Conservation (phyloP, 2,329 filamentous ascomycete genomes). For the Talaromyces pinophilus region DNA sequence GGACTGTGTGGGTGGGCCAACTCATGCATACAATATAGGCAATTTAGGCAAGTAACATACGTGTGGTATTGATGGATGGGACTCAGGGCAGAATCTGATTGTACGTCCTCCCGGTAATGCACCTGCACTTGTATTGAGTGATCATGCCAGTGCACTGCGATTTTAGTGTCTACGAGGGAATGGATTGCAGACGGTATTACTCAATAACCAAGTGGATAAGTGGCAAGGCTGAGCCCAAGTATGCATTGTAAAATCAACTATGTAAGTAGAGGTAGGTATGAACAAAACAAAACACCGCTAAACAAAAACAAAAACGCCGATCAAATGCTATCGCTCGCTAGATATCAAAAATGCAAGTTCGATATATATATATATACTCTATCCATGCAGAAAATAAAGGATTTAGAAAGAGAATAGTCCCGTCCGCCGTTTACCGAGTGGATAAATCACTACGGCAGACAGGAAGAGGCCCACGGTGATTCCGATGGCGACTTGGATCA, state of each 20-base stretch:
- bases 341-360: neutral
- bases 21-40: no score
- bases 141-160: neutral
- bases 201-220: neutral
- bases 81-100: no score
- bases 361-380: neutral
- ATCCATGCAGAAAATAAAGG: neutral
- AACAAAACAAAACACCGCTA: neutral
- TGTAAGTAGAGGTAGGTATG: neutral
- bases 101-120: no score
- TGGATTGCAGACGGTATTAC: neutral
- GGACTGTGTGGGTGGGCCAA: no score
- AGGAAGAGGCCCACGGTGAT: slow-evolving; percentile 52
- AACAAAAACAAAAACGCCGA: neutral
- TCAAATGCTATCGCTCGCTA: neutral
- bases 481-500: slow-evolving; percentile 52
- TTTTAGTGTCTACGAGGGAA: neutral
- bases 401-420: slow-evolving; percentile 48
- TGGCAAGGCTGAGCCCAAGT: neutral
- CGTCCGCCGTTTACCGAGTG: slow-evolving; percentile 49
- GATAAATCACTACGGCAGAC: slow-evolving; percentile 50
- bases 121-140: no score
- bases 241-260: neutral
- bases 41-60: no score
- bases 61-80: no score